phyloP scores from a whole-genome alignment of 768 basidiomycete genomes.

The Cyathus striatus region DNA sequence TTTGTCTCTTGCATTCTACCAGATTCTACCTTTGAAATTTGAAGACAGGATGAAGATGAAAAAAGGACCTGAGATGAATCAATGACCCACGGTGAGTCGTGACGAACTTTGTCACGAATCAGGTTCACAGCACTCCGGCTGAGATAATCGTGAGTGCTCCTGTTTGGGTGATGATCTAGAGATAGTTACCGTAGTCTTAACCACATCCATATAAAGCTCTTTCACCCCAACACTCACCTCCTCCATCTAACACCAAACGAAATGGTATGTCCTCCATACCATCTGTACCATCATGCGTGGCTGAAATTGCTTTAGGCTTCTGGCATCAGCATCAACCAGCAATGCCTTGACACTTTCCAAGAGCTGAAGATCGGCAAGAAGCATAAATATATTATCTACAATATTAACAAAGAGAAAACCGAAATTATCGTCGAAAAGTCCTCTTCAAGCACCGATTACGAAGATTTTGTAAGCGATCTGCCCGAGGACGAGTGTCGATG shows the following conservation, averaged over 20 bases:
- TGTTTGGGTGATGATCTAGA: constrained; percentile 13
- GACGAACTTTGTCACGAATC: no score
- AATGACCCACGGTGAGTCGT: no score
- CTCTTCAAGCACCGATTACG: constrained; percentile 49
- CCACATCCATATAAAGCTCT: constrained; percentile 21
- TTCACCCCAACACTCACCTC: constrained; percentile 19
- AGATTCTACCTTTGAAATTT: no score
- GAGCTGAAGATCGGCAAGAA: constrained; percentile 74
- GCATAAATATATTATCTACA: constrained; percentile 81
- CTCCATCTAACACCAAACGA: constrained; percentile 10
- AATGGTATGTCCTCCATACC: no score
- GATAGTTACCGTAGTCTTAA: constrained; percentile 11
- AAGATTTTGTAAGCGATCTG: constrained; percentile 68
- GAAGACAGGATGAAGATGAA: no score
- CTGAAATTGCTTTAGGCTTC: constrained; percentile 50
- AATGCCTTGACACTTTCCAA: constrained; percentile 59
- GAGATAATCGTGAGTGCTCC: constrained; percentile 1
- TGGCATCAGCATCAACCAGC: constrained; percentile 55
- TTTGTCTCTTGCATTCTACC: neutral
- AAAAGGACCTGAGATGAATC: no score
- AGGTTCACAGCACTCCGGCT: no score
- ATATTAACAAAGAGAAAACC: constrained; percentile 51
- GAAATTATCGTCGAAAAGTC: constrained; percentile 77
- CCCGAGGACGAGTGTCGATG: constrained; percentile 76
- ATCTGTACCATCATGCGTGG: no score